phyloP scores from a whole-genome alignment of 2,329 filamentous ascomycete species.

The Cladobotryum protrusum region DNA sequence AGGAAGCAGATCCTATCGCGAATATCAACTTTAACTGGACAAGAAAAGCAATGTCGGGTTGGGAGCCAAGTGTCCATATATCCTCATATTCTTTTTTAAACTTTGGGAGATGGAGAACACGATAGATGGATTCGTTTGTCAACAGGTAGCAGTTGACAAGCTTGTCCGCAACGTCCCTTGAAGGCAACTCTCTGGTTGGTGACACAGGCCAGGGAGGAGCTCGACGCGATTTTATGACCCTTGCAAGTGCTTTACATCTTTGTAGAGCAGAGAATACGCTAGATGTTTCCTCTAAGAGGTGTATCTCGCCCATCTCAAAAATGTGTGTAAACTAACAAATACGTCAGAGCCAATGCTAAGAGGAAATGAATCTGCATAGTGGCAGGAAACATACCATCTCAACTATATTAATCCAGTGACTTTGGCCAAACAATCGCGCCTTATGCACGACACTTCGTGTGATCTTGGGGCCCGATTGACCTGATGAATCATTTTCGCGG shows the following conservation, averaged over 20 bases:
- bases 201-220: constrained; percentile 41
- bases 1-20: constrained; percentile 47
- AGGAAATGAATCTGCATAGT: too few species aligned
- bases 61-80: constrained; percentile 35
- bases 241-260: constrained; percentile 47
- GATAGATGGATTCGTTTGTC: constrained; percentile 41
- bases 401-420: constrained; percentile 49
- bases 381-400: constrained; percentile 31
- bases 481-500: constrained; percentile 27
- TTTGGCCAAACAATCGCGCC: constrained; percentile 49
- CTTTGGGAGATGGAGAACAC: constrained; percentile 45
- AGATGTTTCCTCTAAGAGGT: constrained; percentile 31
- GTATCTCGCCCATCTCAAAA: constrained; percentile 37
- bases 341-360: constrained; percentile 8
- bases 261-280: constrained; percentile 33
- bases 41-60: constrained; percentile 39
- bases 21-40: constrained; percentile 53
- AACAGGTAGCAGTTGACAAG: constrained; percentile 45
- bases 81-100: constrained; percentile 45
- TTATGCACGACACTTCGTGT: constrained; percentile 47
- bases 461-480: constrained; percentile 24
- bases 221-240: constrained; percentile 44
- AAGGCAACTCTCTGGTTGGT: constrained; percentile 39
- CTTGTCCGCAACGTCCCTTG: constrained; percentile 36
- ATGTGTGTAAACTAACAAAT: constrained; percentile 35